Base-by-base conservation (phyloP, 2,329 filamentous ascomycete species). In the Colletotrichum spaethianum region DNA sequence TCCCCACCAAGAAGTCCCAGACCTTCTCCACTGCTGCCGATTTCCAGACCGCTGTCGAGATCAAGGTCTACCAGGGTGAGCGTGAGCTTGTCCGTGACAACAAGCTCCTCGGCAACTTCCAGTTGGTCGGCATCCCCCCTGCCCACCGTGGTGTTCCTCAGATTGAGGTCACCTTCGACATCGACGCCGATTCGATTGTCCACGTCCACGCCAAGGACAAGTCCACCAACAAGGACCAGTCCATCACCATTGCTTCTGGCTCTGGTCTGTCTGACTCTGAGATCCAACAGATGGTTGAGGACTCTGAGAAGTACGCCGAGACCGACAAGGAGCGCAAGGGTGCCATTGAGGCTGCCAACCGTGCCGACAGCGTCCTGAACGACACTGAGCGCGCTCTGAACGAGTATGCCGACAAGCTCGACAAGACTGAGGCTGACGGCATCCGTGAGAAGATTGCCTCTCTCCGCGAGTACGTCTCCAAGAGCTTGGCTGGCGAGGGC, bases 21-120 rank as follows among this genome's bases (percentile, higher is more conserved):
- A 92, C 95, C 82, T 98, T 98, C 92, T 98, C 95, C 68, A 98
- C 96, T 63, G 95, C 95, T 66, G 95, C 96, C 77, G 96, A 98
- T 84, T 98, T 97, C 93, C 96, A 98, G 90, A 97, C 94, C 75
- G 96, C 95, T 78, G 96, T 98, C 81, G 95, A 98, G 89, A 98
- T 98, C 90, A 98, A 98, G 93, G 96, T 98, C 75, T 98, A 92
- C 93, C 95, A 98, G 92, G 96, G 96, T 89, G 96, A 98, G 91
- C 96, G 96, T 94, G 95, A 98, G 89, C 94, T 98, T 75, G 95
- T 98, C 84, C 93, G 92, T 82, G 96, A 98, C 88, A 98, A 98
- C 93, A 98, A 98, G 91, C 88, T 98, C 73, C 91, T 98, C 72
- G 96, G 96, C 74, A 98, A 98, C 93, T 98, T 98, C 94, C 95